Evolutionary conservation across 2,329 filamentous ascomycete species (phyloP).

Genomic region (Cercospora brassicicola): DNA sequence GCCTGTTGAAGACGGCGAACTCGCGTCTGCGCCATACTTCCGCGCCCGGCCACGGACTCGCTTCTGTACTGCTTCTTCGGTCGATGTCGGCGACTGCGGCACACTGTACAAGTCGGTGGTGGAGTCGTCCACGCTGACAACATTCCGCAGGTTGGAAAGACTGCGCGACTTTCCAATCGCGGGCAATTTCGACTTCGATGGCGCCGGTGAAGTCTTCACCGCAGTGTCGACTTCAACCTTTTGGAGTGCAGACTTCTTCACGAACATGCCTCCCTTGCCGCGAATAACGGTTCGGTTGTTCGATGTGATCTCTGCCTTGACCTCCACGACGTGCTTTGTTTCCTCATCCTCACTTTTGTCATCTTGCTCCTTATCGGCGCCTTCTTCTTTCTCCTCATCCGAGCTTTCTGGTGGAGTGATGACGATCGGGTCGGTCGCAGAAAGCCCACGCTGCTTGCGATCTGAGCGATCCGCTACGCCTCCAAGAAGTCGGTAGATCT

Average conservation of each 20-base stretch:
- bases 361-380: background rate
- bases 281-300: conserved; percentile 22
- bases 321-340: background rate
- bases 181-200: conserved; percentile 24
- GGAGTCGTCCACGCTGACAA: conserved; percentile 31
- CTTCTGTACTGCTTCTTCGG: conserved; percentile 22
- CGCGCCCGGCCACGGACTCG: conserved; percentile 30
- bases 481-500: conserved; percentile 20
- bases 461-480: conserved; percentile 22
- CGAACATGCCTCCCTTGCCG: conserved; percentile 21
- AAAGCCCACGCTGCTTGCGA: conserved; percentile 17
- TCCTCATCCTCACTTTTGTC: background rate
- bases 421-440: conserved; percentile 14
- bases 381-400: background rate
- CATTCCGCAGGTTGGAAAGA: conserved; percentile 32
- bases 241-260: conserved; percentile 10
- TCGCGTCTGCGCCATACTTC: conserved; percentile 26
- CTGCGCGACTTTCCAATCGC: conserved; percentile 33
- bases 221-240: conserved; percentile 3
- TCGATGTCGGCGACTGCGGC: conserved; percentile 24
- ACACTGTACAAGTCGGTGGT: conserved; percentile 28
- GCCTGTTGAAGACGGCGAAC: conserved; percentile 27
- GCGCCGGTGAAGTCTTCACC: background rate
- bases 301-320: conserved; percentile 17
- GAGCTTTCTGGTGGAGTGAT: conserved; percentile 18